Conservation (phyloP, 768 basidiomycete genomes). For the Hypholoma sublateritium region DNA sequence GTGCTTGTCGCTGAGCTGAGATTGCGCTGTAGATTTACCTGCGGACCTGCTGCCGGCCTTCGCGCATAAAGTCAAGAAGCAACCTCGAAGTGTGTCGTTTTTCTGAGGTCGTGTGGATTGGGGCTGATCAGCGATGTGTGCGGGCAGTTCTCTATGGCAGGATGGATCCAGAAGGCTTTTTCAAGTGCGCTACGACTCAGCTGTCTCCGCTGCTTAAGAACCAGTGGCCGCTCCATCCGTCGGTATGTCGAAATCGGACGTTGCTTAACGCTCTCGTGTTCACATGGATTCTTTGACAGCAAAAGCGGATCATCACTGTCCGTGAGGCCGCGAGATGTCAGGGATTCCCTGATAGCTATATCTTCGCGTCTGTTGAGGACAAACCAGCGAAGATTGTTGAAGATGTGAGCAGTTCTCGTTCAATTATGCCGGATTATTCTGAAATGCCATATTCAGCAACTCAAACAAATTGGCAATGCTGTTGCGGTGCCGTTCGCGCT, state of each 20-base stretch:
- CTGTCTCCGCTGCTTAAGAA: conserved; percentile 52
- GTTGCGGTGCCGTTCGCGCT: conserved; percentile 71
- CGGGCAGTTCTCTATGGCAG: conserved; percentile 51
- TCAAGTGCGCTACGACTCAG: conserved; percentile 65
- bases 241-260: conserved; percentile 20
- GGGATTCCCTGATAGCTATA: conserved; percentile 73
- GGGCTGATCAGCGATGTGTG: background rate
- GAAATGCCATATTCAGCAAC: conserved; percentile 46
- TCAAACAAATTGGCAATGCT: conserved; percentile 78
- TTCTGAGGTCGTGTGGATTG: background rate
- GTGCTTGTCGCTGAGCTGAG: background rate
- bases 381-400: conserved; percentile 32
- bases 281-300: conserved; percentile 35
- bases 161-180: conserved; percentile 49
- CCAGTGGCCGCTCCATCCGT: conserved; percentile 43
- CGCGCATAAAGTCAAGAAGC: conserved; percentile 20
- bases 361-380: conserved; percentile 51
- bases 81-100: conserved; percentile 20
- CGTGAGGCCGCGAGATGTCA: conserved; percentile 73
- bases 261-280: background rate
- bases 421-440: background rate
- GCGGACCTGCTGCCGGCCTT: conserved; percentile 33
- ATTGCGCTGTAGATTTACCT: conserved; percentile 40
- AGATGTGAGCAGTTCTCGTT: conserved; percentile 46
- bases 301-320: conserved; percentile 69